Base-by-base conservation (phyloP, 768 basidiomycete genomes). In the Favolaschia claudopus region DNA sequence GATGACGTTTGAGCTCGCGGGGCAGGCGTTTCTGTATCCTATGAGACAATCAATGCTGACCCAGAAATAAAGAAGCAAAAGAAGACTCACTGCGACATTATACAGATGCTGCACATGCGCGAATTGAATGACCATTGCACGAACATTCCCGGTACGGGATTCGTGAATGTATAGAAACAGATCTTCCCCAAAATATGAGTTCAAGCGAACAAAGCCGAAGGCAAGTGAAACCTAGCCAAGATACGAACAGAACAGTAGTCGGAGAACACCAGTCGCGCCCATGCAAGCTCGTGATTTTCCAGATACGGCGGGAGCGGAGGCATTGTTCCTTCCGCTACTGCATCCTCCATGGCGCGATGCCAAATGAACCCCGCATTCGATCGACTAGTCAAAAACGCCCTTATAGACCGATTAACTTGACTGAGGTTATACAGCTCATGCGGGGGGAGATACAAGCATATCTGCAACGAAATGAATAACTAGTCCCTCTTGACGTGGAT, bases 311-410 rank as follows among this genome's bases (percentile, higher is more conserved):
- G 20, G n/a, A n/a, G n/a, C 5, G 36, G 49, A 31, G 49, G 49
- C 15, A 51, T 12, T 13, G 10, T 14, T n/a, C 22, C 36, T 9
- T 50, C 17, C 13, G 36, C 48, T 9, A 50, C 36, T 1, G 49
- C 37, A 2, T 39, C 29, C 13, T 31, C 5, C 20, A 51, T 20
- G 31, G 49, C 49, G n/a, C 24, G n/a, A 12, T 31, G 28, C 38
- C 38, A 51, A 31, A 51, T 51, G 19, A 22, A 31, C 15, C 37
- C 38, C n/a, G 49, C 49, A 20, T 51, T 51, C 13, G 49, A 51
- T 20, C 36, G 37, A 25, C 49, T 51, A 12, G 38, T 51, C 7
- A 51, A 39, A 7, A 51, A 39, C 1, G n/a, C 17, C 7, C 37
- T 27, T 12, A 51, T 15, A 15, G 38, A 39, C 32, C 24, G 29